Conservation (phyloP, 148 eudicot species). For the Fagopyrum esculentum region DNA sequence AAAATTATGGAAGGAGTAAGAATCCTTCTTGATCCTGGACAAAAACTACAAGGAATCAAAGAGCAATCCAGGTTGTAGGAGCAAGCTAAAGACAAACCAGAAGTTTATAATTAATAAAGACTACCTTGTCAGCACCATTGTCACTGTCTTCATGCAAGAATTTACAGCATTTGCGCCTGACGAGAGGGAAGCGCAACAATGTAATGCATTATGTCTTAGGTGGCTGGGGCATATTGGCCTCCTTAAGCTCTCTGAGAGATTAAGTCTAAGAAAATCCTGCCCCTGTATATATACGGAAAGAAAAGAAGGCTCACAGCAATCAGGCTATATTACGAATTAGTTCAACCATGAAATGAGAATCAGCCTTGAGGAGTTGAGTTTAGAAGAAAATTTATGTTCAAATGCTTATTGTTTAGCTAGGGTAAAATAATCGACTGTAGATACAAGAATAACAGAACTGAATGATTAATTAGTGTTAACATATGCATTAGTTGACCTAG, state of each 20-base stretch:
- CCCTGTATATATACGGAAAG: slow-evolving; percentile 33
- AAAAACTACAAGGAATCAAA: neutral
- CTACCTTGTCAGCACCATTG: slow-evolving; percentile 57
- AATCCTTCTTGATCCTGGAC: neutral
- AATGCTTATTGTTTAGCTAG: neutral
- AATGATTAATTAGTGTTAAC: neutral
- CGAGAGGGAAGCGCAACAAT: slow-evolving; percentile 44
- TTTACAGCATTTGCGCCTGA: slow-evolving; percentile 35
- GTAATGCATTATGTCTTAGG: slow-evolving; percentile 27
- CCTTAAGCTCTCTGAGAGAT: slow-evolving; percentile 29
- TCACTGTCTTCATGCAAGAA: slow-evolving; percentile 42
- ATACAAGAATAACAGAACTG: neutral
- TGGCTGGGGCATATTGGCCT: slow-evolving; percentile 33
- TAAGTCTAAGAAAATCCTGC: slow-evolving; percentile 40
- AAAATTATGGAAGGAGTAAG: neutral
- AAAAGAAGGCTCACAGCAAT: neutral
- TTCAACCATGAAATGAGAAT: neutral
- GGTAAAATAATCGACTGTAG: neutral
- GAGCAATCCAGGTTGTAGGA: neutral
- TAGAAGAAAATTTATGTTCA: neutral
- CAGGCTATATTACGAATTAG: slow-evolving; percentile 1
- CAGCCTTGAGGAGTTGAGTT: neutral
- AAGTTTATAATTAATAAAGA: neutral
- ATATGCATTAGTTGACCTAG: neutral
- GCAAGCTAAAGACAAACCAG: neutral